Evolutionary conservation across 202 grass and related monocot genomes (phyloP), one percentile per base, ranked within the genome.

Genomic region (Schoenoplectus triqueter): DNA sequence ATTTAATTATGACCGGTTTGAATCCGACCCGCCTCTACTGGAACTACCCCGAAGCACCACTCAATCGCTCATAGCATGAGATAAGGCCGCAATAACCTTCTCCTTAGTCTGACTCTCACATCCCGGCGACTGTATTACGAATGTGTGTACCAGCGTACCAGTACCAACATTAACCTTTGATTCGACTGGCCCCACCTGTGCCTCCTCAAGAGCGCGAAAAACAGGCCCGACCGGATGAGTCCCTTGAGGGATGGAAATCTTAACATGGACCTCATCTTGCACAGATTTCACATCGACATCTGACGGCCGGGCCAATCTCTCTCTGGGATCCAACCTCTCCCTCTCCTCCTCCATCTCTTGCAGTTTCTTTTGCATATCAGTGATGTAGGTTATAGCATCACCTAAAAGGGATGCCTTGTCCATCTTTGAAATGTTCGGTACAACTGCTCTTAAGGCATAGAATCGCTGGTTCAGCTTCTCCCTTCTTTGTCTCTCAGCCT

Each of bases 401-500:
- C 93, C 93, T 41, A 98, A 86, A 48, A 98, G 82, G n/a, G 95
- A 98, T 4, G 95, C 95, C 85, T 95, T 98, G 78, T 98, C 95
- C 95, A 98, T 98, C 86, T 94, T 98, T 1, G 95, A 95, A 78
- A 98, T 95, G 84, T 98, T 98, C 1, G 96, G 96, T 14, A 99
- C 96, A 65, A 99, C 93, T 0, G 93, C 90, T 80, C 96, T 89
- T 22, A 99, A 72, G 0, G 96, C 96, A 13, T 99, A 95, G 78
- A 99, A 99, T 59, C 90, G 67, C 87, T 99, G 96, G 79, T 99
- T 99, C 40, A 99, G 90, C 83, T 99, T 99, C 86, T 99, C 93
- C 83, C 96, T 94, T 78, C 96, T 92, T 71, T 99, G 93, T 3
- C 96, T 93, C 73, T 95, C 93, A 6, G 96, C 96, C 78, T 99